Base-by-base conservation (phyloP, 1,284 basidiomycete genomes). In the Apiotrichum porosum region DNA sequence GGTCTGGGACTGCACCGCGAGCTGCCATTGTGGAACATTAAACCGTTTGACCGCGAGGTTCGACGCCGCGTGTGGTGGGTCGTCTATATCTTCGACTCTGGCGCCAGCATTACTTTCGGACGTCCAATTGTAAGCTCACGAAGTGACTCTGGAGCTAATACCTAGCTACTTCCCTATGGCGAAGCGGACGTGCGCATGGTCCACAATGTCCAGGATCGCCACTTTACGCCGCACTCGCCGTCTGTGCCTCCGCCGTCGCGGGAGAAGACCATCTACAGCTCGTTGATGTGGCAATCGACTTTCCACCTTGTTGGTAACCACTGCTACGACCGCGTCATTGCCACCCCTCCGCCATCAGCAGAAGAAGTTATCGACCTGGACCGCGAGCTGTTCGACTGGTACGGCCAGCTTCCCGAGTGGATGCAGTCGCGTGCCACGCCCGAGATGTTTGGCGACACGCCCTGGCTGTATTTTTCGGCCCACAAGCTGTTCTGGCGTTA, bases 1-100 rank as follows among this genome's bases (percentile, higher is more conserved):
- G 59, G 57, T 14, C 54, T 63, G 8, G 62, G 62, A 2, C 41
- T 65, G 38, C 62, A 65, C 38, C 52, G 55, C 33, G 62, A 65
- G 40, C 49, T 57, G 17, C 54, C 59, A 2, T 21, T 52, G 10
- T 57, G 57, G 53, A 44, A 49, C 31, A 51, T 63, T 33, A 51
- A 47, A 22, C 54, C 56, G 9, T 65, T 63, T 21, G 61, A 65
- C 46, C 57, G 61, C 6, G 62, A 65, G 33, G 51, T 54, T 5
- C 35, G 61, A 18, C 54, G 62, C 5, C 54, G 62, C 2, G 57
- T 61, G 6, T 65, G 62, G 62, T 65, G 60, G 59, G 52, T 53
- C 1, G 35, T 65, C 6, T 61, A 48, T 48, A 51, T 52, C 15
- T 63, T 63, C 37, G 61, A 63, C 31, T 43, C 58, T 9, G 61